A percentile compares a stretch with the other conserved stretches of the same genome.
These are phyloP conservation scores for Alternaria burnsii DNA, from an alignment of 2,329 filamentous ascomycete species.

Conservation along the genomic window DNA sequence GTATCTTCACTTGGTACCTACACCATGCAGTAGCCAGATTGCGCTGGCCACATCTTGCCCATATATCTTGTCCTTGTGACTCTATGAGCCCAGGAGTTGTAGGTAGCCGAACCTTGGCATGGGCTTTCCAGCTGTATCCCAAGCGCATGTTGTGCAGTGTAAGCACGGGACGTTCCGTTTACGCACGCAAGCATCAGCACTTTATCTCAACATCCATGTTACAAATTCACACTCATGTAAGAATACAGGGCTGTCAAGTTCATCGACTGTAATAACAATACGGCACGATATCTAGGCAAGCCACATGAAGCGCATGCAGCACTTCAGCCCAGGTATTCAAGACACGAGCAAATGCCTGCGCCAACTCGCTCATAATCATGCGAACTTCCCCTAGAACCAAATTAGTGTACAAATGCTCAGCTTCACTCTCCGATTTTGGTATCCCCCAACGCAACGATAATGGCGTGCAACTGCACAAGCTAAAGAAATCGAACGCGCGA, in stretches of 20 bases:
- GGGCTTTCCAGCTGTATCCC: not conserved
- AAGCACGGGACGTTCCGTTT: not conserved
- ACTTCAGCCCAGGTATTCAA: conserved; percentile 10
- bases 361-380: conserved; percentile 3
- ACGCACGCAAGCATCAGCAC: not conserved
- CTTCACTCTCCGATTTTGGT: conserved; percentile 11
- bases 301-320: not conserved
- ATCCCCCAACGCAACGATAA: conserved; percentile 3
- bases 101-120: not conserved
- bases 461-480: conserved; percentile 12
- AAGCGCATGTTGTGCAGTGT: not conserved
- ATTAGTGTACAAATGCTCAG: conserved; percentile 17
- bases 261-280: not conserved
- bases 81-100: not conserved
- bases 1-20: not conserved
- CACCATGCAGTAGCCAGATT: not conserved
- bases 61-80: not conserved
- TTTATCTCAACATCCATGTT: not conserved
- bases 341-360: conserved; percentile 7
- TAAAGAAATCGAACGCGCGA: conserved; percentile 5
- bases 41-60: not conserved
- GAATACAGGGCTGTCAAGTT: not conserved
- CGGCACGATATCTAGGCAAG: conserved; percentile 8
- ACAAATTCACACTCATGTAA: not conserved
- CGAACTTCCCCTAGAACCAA: conserved; percentile 10